Base-by-base conservation (phyloP, 1,139 yeast genomes). In the Arxiozyma heterogenica region DNA sequence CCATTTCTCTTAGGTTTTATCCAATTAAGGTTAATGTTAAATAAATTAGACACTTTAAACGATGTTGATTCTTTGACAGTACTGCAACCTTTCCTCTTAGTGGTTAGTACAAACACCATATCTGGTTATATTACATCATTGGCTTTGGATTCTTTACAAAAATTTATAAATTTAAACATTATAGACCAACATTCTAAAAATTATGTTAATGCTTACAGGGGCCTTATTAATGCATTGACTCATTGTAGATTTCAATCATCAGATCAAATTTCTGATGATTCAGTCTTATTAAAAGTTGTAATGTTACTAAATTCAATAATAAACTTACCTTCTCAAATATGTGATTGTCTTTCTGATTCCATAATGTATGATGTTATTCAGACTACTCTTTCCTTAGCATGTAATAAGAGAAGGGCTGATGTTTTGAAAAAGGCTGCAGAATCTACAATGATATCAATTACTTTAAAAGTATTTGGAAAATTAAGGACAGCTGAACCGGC, bases 201-300 rank as follows among this genome's bases (percentile, higher is more conserved):
- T 42, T 77, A 88, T 44, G 81, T 71, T 53, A 76, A 53, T 53
- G 71, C 66, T 53, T 65, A 62, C 66, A 81, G 66, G 68, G 80
- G 68, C 72, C 77, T 72, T 57, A 79, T 84, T 30, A 79, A 87
- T 20, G 86, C 97, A 0, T 77, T 94, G 55, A 88, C 98, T 0
- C 96, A 90, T 65, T 93, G 98, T 70, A 81, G 96, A 43, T 94
- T 93, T 67, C 98, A 93, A 72, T 96, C 96, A 1, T 87, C 95
- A 0, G 97, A 91, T 66, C 96, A 90, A 67, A 81, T 85, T 46
- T 85, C 91, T 45, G 98, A 94, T 70, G 98, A 94, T 65, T 88
- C 95, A 0, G 94, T 94, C 5, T 73, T 94, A 53, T 75, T 91
- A 53, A 88, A 88, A 64, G 95, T 94, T 25, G 78, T 94, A 60